A percentile compares a stretch with the other conserved stretches of the same genome.
Conservation (phyloP, 177 flowering plant genomes). For the Vitis hybrid region DNA sequence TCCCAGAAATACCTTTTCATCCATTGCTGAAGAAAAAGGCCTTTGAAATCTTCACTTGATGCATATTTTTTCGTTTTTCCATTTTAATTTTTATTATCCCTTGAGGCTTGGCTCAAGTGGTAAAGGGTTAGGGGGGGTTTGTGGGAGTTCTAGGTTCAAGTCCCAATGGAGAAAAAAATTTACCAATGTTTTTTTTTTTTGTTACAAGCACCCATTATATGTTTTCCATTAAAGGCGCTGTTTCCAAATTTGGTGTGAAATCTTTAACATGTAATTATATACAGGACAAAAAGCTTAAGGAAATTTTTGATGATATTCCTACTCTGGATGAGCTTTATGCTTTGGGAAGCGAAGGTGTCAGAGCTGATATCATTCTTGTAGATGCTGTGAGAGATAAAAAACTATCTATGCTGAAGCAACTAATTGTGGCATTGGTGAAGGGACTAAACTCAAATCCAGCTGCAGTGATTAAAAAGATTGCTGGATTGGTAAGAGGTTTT, state of each 20-base stretch:
- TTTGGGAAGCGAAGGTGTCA: constrained; percentile 64
- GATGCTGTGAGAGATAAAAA: constrained; percentile 86
- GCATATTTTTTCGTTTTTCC: too few species aligned
- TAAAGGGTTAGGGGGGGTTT: too few species aligned
- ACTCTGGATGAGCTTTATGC: constrained; percentile 78
- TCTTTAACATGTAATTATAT: not conserved
- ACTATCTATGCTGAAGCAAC: constrained; percentile 83
- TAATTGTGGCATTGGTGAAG: constrained; percentile 68
- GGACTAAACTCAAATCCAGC: constrained; percentile 86
- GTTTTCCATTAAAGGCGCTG: too few species aligned
- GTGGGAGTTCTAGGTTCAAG: too few species aligned
- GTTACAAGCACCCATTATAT: too few species aligned
- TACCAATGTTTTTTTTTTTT: too few species aligned
- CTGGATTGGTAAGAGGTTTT: constrained; percentile 70
- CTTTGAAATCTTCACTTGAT: too few species aligned
- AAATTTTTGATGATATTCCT: constrained; percentile 68
- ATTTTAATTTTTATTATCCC: too few species aligned
- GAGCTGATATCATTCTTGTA: constrained; percentile 81
- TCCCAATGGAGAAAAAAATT: too few species aligned
- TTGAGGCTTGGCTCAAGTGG: too few species aligned
- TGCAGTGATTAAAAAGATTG: constrained; percentile 87
- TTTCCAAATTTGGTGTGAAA: not conserved
- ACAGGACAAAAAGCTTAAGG: constrained; percentile 85
- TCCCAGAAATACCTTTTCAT: too few species aligned
- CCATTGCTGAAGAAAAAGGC: too few species aligned